Base-by-base conservation (phyloP, 257 asterid species). In the Nemophila menziesii region DNA sequence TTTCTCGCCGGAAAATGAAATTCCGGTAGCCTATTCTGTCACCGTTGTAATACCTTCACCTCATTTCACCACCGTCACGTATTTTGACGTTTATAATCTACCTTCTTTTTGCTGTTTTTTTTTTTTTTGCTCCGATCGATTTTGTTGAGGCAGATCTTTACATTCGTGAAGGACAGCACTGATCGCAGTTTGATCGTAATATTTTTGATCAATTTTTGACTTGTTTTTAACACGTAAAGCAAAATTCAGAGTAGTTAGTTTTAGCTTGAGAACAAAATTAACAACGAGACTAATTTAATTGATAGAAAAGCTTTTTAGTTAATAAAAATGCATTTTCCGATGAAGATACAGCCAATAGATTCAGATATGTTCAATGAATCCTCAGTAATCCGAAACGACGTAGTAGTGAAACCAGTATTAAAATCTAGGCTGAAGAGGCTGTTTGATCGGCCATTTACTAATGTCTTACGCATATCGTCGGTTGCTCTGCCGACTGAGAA, bases 281-380 rank as follows among this genome's bases (percentile, higher is more conserved):
- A 26, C 33, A 10, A 26, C 10, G 33, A 26, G 5, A 4, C 6
- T 26, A 4, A 26, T 10, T 26, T 5, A 26, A 26, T 26, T 26
- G 33, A n/a, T n/a, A n/a, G n/a, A n/a, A n/a, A n/a, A 24, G 33
- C 33, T 24, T 24, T 24, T 24, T 4, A 24, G 33, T 24, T 29
- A 13, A 29, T 7, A 7, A 43, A 51, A 23, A 77, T 73, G 84
- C 79, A 72, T 49, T 74, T 74, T 41, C 79, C 74, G 58, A 78
- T 78, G 90, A 83, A 82, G 64, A 57, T 87, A 61, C 95, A 80
- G 60, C 97, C 97, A 69, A 69, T 83, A 60, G 83, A 78, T 48
- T 68, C 61, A 7, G 57, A 45, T 9, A 33, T 34, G 4, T 33
- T 34, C 40, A 41, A 39, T 20, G 77, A 69, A 44, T 13, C 58